Conservation (phyloP, 225 moss, liverwort and hornwort genomes). For the Bryoerythrophyllum caledonicum region DNA sequence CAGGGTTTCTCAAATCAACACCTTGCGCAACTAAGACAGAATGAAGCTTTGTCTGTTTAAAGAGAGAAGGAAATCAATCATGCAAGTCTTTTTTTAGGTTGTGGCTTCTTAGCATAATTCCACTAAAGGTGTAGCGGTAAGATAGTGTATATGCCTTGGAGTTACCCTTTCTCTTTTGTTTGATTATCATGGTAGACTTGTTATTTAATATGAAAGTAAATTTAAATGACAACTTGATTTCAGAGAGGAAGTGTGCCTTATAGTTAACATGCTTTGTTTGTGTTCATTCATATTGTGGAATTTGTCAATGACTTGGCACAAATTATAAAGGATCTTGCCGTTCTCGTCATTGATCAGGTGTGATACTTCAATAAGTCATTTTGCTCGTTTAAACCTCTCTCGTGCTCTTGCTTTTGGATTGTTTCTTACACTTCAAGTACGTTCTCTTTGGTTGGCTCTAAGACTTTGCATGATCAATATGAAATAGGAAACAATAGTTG, state of each 20-base stretch:
- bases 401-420: background rate
- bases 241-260: conserved; percentile 1
- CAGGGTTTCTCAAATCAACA: conserved; percentile 86
- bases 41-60: conserved; percentile 87
- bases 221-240: conserved; percentile 1
- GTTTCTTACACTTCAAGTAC: background rate
- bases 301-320: conserved; percentile 98
- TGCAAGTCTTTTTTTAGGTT: conserved; percentile 59
- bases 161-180: background rate
- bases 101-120: conserved; percentile 7
- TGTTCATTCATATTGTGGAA: conserved; percentile 80
- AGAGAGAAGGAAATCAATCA: conserved; percentile 93
- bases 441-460: conserved; percentile 15
- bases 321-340: conserved; percentile 98
- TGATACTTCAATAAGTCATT: conserved; percentile 5
- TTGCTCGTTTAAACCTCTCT: background rate
- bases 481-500: conserved; percentile 94
- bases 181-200: background rate
- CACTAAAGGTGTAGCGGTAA: background rate
- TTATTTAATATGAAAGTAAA: background rate
- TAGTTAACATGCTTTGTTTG: conserved; percentile 13
- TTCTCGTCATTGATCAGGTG: conserved; percentile 99
- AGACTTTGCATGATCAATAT: conserved; percentile 20
- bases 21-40: conserved; percentile 76
- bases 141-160: background rate